Base-by-base conservation (phyloP, 2,329 filamentous ascomycete genomes). In the Exophiala calicioides region DNA sequence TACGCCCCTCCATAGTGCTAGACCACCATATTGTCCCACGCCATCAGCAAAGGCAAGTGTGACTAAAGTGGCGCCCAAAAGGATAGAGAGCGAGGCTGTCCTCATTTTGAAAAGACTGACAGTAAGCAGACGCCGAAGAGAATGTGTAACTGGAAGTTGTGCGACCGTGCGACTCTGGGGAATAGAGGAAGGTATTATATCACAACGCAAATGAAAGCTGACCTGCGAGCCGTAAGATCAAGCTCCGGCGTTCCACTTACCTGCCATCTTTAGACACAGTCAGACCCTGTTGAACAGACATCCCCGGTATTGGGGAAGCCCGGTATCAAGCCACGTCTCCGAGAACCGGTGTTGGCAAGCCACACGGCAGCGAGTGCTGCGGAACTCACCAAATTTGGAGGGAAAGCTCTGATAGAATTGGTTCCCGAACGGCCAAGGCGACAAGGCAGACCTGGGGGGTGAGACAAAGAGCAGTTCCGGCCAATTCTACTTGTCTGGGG, bases 1-100 rank as follows among this genome's bases (percentile, higher is more conserved):
- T 39, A 53, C 50, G 20, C 46, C 50, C 42, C 46, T 37, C 50
- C 50, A 53, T 53, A 44, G 44, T 12, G 26, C 42, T 32, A 50
- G 46, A 39, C n/a, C n/a, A n/a, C n/a, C n/a, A n/a, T n/a, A n/a
- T n/a, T 30, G 36, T 24, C 36, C 43, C 21, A 40, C 37, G 20
- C 16, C 29, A 23, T 26, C 32, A 29, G 46, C 50, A 7, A 35
- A 16, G 20, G 24, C 42, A 21, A 27, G 18, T 16, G 21, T 32
- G 15, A 37, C 37, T 13, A 53, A 33, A 9, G 34, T 34, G 18
- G 42, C 24, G 24, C 46, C 46, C 38, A 42, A 13, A 20, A 53
- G 42, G 46, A 46, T 42, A 5, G 42, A 37, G 15, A 47, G 13
- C 9, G 39, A 39, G 19, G 19, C 16, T 39, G 46, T 23, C 33